These are phyloP conservation scores for Teunomyces panamensis DNA, from an alignment of 805 yeast genomes.

Conservation along the genomic window DNA sequence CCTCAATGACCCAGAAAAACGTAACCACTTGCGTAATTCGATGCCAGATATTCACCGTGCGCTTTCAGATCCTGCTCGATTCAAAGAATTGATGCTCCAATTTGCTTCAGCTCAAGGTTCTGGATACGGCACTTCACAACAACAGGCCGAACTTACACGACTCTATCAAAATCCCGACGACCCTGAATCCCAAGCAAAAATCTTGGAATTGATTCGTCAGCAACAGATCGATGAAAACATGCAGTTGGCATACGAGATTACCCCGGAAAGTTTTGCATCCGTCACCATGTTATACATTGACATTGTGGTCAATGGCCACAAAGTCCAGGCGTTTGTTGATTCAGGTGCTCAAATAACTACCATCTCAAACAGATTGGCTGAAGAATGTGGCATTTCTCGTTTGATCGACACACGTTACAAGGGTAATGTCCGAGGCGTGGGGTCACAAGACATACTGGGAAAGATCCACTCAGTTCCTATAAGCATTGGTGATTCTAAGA, in stretches of 20 bases:
- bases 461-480: conserved; percentile 86
- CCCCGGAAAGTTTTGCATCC: conserved; percentile 84
- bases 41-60: conserved; percentile 49
- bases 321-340: conserved; percentile 91
- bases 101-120: conserved; percentile 21
- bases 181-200: conserved; percentile 63
- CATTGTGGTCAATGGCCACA: conserved; percentile 72
- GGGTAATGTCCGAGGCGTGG: conserved; percentile 91
- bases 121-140: conserved; percentile 3
- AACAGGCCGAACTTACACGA: conserved; percentile 44
- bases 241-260: conserved; percentile 74
- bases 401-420: conserved; percentile 75
- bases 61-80: conserved; percentile 47
- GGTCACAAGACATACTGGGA: conserved; percentile 74
- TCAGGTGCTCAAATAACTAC: conserved; percentile 94
- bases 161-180: conserved; percentile 66
- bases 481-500: conserved; percentile 56
- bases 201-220: conserved; percentile 64
- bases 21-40: conserved; percentile 30
- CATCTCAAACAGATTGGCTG: conserved; percentile 74
- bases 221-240: conserved; percentile 78
- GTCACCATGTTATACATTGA: conserved; percentile 83
- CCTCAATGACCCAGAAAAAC: conserved; percentile 38
- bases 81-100: conserved; percentile 38
- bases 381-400: conserved; percentile 62